Base-by-base conservation (phyloP, 768 basidiomycete species). In the Boletus subparvulus region DNA sequence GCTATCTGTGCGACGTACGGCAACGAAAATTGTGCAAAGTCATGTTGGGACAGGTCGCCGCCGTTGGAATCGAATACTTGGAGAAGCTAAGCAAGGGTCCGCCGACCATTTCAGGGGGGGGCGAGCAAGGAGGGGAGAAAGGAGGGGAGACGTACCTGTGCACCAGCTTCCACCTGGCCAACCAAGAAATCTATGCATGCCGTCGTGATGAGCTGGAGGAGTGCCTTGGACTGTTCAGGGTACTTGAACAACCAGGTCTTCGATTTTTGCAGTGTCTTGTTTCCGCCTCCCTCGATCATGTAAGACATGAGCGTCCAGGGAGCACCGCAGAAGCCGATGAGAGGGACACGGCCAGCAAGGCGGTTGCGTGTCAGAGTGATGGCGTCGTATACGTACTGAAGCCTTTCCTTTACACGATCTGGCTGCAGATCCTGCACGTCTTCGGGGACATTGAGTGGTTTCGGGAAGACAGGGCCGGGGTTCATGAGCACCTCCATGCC, bases 61-160 rank as follows among this genome's bases (percentile, higher is more conserved):
- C 92, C 97, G 83, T 90, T 92, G 1, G 97, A 98, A 73, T 99
- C 97, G 66, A 99, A 99, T 13, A 99, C 82, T 83, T 99, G 97
- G 6, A 98, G 79, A 45, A 97, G 78, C 95, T 99, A 43, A 42
- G 36, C 43, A 54, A 37, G 39, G 17, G 35, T 14, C 26, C 35
- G 3, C 35, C 9, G 17, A 19, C 30, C 28, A 36, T 24, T 10
- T 46, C 26, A 36, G 40, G 33, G 28, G 33, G 28, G 16, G 36
- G 21, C 10, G 12, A 11, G 9, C 17, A 35, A 26, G 2, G 17
- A 3, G 11, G 33, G 28, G 21, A 26, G 19, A 47, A 4, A 10
- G 11, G 21, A 32, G 12, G 19, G 36, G 24, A 12, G n/a, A 69
- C 79, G 52, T 66, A 93, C 96, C 85, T 99, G 97, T 46, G 97